Conservation (phyloP, 495 filamentous ascomycete genomes). For the Annulohypoxylon moriforme region DNA sequence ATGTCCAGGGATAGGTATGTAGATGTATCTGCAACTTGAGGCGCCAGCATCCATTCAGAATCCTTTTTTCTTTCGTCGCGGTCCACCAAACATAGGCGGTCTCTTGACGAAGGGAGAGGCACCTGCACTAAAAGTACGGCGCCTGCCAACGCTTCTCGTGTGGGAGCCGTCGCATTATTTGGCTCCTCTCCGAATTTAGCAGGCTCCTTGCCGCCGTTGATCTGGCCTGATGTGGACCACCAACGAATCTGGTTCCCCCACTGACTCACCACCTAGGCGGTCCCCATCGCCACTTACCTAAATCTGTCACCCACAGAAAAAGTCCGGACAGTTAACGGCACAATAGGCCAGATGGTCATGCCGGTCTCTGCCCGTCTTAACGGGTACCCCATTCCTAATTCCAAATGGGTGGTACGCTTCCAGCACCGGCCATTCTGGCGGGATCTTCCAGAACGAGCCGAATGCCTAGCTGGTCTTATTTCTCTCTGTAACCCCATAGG, state of each 20-base stretch:
- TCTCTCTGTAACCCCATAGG: conserved; percentile 12
- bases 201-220: conserved; percentile 28
- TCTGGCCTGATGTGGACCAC: conserved; percentile 37
- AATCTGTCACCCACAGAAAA: conserved; percentile 29
- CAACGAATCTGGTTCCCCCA: conserved; percentile 34
- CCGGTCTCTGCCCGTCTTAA: conserved; percentile 23
- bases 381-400: conserved; percentile 37
- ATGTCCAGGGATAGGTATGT: conserved; percentile 29
- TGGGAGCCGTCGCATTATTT: conserved; percentile 31
- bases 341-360: conserved; percentile 19
- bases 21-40: conserved; percentile 27
- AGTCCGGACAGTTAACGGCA: conserved; percentile 18
- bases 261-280: conserved; percentile 27
- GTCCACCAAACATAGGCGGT: conserved; percentile 28
- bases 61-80: conserved; percentile 22
- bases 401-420: conserved; percentile 40
- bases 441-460: conserved; percentile 31
- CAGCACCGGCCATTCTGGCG: conserved; percentile 32
- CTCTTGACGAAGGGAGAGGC: conserved; percentile 21
- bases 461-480: conserved; percentile 5
- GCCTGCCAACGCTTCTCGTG: conserved; percentile 28
- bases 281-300: conserved; percentile 36
- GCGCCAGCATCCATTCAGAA: conserved; percentile 31
- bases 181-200: conserved; percentile 33
- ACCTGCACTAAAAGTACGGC: conserved; percentile 16